Evolutionary conservation across 768 basidiomycete species (phyloP).

Genomic region (Solioccasus polychromus): DNA sequence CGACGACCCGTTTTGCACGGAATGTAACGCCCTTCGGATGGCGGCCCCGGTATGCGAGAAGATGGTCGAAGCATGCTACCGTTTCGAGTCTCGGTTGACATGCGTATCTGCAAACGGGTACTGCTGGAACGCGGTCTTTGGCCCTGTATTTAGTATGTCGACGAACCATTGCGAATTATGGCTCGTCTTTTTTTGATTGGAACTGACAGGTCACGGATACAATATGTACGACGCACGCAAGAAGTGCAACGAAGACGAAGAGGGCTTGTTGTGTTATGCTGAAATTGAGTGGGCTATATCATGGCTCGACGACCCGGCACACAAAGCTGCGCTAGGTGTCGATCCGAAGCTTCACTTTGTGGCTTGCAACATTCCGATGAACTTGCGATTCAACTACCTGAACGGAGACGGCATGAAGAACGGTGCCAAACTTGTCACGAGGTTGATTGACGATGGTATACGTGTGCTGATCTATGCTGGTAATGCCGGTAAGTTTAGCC

Average conservation of each 20-base stretch:
- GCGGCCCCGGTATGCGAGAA: constrained; percentile 76
- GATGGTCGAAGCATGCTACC: constrained; percentile 70
- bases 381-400: constrained; percentile 73
- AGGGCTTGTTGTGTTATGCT: constrained; percentile 72
- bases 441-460: constrained; percentile 81
- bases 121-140: constrained; percentile 70
- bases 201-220: too few relatives aligned
- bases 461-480: constrained; percentile 88
- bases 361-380: constrained; percentile 77
- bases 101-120: constrained; percentile 76
- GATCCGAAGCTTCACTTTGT: constrained; percentile 56
- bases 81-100: constrained; percentile 53
- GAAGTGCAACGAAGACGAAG: constrained; percentile 52
- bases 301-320: constrained; percentile 76
- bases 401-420: constrained; percentile 90
- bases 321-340: constrained; percentile 80
- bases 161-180: constrained; percentile 63
- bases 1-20: constrained; percentile 61
- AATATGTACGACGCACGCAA: too few relatives aligned
- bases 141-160: background rate
- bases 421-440: constrained; percentile 65
- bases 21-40: constrained; percentile 58
- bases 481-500: constrained; percentile 56
- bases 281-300: constrained; percentile 86
- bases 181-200: too few relatives aligned